A percentile compares a stretch with the other conserved stretches of the same genome.
These are phyloP conservation scores for Oxyria digyna DNA, from an alignment of 148 eudicot species.

Conservation along the genomic window DNA sequence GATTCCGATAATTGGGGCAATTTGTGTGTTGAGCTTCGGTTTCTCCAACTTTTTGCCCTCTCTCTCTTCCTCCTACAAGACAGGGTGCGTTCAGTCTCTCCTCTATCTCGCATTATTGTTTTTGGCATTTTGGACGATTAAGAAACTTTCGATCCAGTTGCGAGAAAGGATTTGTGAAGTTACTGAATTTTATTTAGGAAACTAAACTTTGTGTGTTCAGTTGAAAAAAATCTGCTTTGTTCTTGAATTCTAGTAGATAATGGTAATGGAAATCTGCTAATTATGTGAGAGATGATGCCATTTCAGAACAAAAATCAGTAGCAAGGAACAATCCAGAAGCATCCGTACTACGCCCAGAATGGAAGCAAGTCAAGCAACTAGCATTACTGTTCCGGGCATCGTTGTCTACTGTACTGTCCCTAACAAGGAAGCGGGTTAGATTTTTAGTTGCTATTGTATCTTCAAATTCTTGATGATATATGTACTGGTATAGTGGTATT, in stretches of 20 bases:
- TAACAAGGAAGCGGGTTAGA: constrained; percentile 77
- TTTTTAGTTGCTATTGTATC: not conserved
- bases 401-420: constrained; percentile 95
- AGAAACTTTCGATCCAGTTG: not conserved
- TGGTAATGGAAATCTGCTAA: not conserved
- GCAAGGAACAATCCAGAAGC: constrained; percentile 27
- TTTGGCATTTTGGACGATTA: not conserved
- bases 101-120: not conserved
- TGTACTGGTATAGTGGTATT: not conserved
- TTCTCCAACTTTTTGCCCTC: constrained; percentile 43
- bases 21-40: constrained; percentile 71
- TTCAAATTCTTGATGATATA: not conserved
- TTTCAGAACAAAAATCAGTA: constrained; percentile 31
- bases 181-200: no score
- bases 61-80: constrained; percentile 29
- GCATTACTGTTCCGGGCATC: constrained; percentile 69
- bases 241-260: not conserved
- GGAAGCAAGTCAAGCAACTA: constrained; percentile 42
- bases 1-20: constrained; percentile 71
- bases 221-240: not conserved
- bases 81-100: constrained; percentile 20
- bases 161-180: constrained; percentile 1
- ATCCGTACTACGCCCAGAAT: constrained; percentile 21
- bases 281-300: not conserved
- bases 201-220: not conserved